Evolutionary conservation across 148 eudicot species (phyloP).

Genomic region (Rhododendron williamsianum): DNA sequence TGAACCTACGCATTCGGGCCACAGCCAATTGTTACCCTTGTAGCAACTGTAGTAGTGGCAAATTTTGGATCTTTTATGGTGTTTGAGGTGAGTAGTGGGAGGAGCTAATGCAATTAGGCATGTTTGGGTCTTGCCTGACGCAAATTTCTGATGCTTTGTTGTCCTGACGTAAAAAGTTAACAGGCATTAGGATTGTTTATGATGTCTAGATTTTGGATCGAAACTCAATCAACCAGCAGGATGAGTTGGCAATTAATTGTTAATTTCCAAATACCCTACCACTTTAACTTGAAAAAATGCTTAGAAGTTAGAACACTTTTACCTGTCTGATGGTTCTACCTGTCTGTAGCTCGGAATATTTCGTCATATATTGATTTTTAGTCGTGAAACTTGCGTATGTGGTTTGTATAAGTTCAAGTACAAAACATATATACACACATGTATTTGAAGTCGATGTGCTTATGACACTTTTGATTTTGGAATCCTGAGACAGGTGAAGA

Average conservation of each 20-base stretch:
- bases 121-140: background rate
- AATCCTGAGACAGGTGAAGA: constrained; percentile 64
- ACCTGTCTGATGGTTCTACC: constrained; percentile 1
- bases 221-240: background rate
- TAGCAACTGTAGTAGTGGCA: background rate
- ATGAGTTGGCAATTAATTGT: background rate
- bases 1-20: background rate
- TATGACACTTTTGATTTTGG: constrained; percentile 8
- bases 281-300: background rate
- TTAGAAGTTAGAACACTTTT: background rate
- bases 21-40: background rate
- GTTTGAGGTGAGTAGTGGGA: background rate
- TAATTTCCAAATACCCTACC: background rate
- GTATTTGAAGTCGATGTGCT: background rate
- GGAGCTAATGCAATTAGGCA: background rate
- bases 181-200: background rate
- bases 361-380: background rate
- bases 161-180: background rate
- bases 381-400: background rate
- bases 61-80: background rate
- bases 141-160: background rate
- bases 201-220: background rate
- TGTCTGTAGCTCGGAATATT: background rate
- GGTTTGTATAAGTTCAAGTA: background rate
- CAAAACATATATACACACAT: background rate